Evolutionary conservation across 495 filamentous ascomycete genomes (phyloP), one percentile per base, ranked within the genome.

Genomic region (Friedmanniomyces endolithicus): DNA sequence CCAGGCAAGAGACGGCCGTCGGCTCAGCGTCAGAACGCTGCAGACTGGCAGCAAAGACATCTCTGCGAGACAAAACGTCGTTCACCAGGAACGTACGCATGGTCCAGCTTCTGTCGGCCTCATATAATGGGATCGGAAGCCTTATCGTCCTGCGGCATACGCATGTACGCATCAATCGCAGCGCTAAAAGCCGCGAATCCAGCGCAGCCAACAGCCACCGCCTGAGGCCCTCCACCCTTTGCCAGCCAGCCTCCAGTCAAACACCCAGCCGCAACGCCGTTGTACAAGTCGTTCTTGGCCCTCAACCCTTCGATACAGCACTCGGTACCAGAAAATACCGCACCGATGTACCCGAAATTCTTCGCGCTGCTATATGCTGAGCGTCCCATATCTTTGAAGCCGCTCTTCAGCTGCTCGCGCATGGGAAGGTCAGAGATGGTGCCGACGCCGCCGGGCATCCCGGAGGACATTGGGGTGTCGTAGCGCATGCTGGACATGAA

Each of bases 401-500:
- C 92, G 65, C 72, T 67, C 50, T 77, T 79, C 23, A 97, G 71
- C 70, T 96, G 92, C 65, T 95, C 77, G 22, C 80, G 77, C 53
- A 88, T 73, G 46, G 92, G 90, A 33, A 98, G 80, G 41, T 46
- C 44, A 8, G 56, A 43, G 52, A 59, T 50, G 25, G 55, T 75
- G 51, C 79, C 75, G 50, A 74, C 68, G 43, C 82, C 76, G 65
- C 77, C 78, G 14, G 83, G 74, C 29, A 61, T 22, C 37, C 82
- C 76, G 64, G 76, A 75, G 37, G 78, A 80, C 63, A 86, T 73
- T 45, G 87, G 80, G 2, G 87, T 90, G 64, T 94, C 87, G 77
- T 94, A 94, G 71, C 83, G 81, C 89, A 94, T 94, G 67, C 84
- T 86, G 51, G 90, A 88, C 88, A 95, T 95, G 70, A 96, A 95